Percentiles rank a stretch among this genome's conserved stretches.
phyloP scores from a whole-genome alignment of 2,329 filamentous ascomycete genomes.

The Ascochyta rabiei region DNA sequence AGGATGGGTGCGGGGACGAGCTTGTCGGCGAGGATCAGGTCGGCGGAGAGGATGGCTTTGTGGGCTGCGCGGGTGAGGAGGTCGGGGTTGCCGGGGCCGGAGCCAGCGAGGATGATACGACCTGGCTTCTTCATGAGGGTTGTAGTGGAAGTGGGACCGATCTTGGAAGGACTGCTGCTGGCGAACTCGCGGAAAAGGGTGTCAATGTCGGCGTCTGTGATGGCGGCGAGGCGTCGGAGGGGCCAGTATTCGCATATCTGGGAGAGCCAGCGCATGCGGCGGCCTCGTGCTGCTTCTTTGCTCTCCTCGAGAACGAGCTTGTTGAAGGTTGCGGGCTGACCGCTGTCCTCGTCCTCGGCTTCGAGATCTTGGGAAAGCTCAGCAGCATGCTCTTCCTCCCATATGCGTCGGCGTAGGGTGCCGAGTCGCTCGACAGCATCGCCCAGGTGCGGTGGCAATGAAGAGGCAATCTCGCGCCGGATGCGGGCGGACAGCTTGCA shows the following conservation, averaged over 20 bases:
- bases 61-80: constrained; percentile 83
- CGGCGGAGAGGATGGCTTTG: constrained; percentile 75
- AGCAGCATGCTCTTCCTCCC: constrained; percentile 58
- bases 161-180: constrained; percentile 43
- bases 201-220: constrained; percentile 81
- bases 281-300: constrained; percentile 72
- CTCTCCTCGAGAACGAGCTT: constrained; percentile 77
- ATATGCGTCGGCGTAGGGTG: constrained; percentile 50
- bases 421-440: constrained; percentile 78
- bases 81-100: constrained; percentile 90
- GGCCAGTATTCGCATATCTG: constrained; percentile 99
- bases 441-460: constrained; percentile 77
- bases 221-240: constrained; percentile 76
- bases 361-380: constrained; percentile 53
- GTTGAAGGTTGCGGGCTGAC: constrained; percentile 85
- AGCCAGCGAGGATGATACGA: constrained; percentile 85
- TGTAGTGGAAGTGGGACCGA: constrained; percentile 27
- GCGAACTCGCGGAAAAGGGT: constrained; percentile 76
- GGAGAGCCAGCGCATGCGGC: constrained; percentile 88
- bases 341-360: constrained; percentile 66
- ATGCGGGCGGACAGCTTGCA: constrained; percentile 93
- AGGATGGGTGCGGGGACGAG: constrained; percentile 84
- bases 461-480: constrained; percentile 82
- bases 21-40: constrained; percentile 85
- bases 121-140: constrained; percentile 55